A percentile compares a stretch with the other conserved stretches of the same genome.
These are phyloP conservation scores for Acorus gramineus DNA, from an alignment of 106 monocot species.

Conservation along the genomic window DNA sequence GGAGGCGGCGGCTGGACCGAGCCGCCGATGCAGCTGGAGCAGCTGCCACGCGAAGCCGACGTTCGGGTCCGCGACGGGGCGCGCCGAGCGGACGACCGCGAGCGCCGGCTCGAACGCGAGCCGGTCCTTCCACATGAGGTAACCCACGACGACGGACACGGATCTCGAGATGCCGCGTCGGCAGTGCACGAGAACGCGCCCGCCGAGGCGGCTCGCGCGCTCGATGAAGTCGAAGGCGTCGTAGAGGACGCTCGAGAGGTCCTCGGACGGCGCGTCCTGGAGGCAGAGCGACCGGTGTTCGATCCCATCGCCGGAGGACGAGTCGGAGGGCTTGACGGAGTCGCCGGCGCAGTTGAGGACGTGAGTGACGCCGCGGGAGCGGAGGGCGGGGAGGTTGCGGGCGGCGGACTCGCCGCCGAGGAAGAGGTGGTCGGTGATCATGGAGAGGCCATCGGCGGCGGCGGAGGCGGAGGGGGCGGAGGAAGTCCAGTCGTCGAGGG, in stretches of 20 bases:
- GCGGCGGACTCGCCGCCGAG: slow-evolving; percentile 60
- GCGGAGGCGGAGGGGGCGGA: slow-evolving; percentile 13
- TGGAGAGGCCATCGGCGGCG: slow-evolving; percentile 21
- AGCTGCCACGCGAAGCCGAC: slow-evolving; percentile 76
- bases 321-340: slow-evolving; percentile 40
- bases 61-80: slow-evolving; percentile 59
- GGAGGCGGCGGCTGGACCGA: slow-evolving; percentile 17
- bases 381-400: slow-evolving; percentile 39
- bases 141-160: slow-evolving; percentile 58
- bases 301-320: slow-evolving; percentile 28
- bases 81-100: slow-evolving; percentile 33
- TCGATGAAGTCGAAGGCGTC: slow-evolving; percentile 60
- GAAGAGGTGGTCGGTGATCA: slow-evolving; percentile 58
- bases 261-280: slow-evolving; percentile 62
- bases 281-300: slow-evolving; percentile 63
- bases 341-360: slow-evolving; percentile 71
- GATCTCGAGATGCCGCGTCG: slow-evolving; percentile 60
- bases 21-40: slow-evolving; percentile 43
- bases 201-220: not conserved
- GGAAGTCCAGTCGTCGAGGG: slow-evolving; percentile 7
- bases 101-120: slow-evolving; percentile 53
- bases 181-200: slow-evolving; percentile 68
- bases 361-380: slow-evolving; percentile 65
- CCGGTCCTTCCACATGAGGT: slow-evolving; percentile 59
- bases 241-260: slow-evolving; percentile 61